A percentile compares a stretch with the other conserved stretches of the same genome.
These are phyloP conservation scores for Mucor lusitanicus DNA, from an alignment of 371 early-diverging fungal species.

Conservation along the genomic window DNA sequence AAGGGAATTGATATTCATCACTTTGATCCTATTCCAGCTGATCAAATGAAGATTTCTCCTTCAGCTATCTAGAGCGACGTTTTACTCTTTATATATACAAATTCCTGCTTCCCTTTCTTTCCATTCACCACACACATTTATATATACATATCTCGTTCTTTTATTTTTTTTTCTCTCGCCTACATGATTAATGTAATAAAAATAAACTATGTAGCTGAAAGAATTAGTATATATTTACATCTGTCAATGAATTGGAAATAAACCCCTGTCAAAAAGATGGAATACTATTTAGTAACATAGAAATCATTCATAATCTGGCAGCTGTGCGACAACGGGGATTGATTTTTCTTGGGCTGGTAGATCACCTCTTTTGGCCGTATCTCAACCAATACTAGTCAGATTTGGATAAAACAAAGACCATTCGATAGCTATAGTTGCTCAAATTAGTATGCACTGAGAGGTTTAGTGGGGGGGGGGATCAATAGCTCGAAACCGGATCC, in stretches of 20 bases:
- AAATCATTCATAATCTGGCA: too few relatives aligned
- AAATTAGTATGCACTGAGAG: too few relatives aligned
- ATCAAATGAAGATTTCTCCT: slow-evolving; percentile 41
- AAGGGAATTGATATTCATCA: slow-evolving; percentile 48
- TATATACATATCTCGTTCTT: slow-evolving; percentile 1
- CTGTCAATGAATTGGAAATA: not conserved
- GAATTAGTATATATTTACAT: not conserved
- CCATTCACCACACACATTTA: not conserved
- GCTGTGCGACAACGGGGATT: too few relatives aligned
- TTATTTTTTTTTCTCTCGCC: not conserved
- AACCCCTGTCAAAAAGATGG: slow-evolving; percentile 1
- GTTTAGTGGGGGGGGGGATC: too few relatives aligned
- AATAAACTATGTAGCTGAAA: not conserved
- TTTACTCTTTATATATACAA: slow-evolving; percentile 1
- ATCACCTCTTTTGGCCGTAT: too few relatives aligned
- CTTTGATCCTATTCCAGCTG: slow-evolving; percentile 47
- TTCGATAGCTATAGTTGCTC: too few relatives aligned
- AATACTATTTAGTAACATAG: not conserved
- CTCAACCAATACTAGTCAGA: too few relatives aligned
- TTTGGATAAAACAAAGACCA: too few relatives aligned
- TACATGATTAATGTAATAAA: not conserved
- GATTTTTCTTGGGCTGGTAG: too few relatives aligned
- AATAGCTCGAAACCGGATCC: too few relatives aligned
- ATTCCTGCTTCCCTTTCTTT: not conserved
- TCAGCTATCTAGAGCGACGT: slow-evolving; percentile 20